Evolutionary conservation across 768 basidiomycete genomes (phyloP).

Genomic region (Trametes coccinea): DNA sequence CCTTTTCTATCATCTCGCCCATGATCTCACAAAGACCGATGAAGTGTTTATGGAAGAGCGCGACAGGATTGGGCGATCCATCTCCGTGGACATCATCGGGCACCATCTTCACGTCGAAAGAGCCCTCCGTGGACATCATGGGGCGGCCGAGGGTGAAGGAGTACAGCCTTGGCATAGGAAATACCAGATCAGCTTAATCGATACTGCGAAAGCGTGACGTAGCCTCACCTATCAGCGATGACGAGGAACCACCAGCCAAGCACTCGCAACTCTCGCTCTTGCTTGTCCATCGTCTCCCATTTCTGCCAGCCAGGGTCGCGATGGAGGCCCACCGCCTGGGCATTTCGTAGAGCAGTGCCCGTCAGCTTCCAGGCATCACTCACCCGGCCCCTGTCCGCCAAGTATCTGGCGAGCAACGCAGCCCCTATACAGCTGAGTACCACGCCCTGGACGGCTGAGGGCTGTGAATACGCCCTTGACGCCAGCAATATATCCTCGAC

Average conservation of each 20-base stretch:
- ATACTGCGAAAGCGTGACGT: neutral
- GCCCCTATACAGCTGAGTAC: constrained; percentile 49
- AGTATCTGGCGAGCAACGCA: constrained; percentile 45
- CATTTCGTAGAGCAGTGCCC: constrained; percentile 26
- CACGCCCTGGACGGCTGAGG: constrained; percentile 37
- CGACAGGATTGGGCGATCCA: constrained; percentile 36
- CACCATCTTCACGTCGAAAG: constrained; percentile 39
- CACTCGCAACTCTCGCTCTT: constrained; percentile 27
- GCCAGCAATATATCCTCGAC: constrained; percentile 42
- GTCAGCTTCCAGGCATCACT: constrained; percentile 40
- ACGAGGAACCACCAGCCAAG: constrained; percentile 31
- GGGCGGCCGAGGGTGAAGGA: constrained; percentile 49
- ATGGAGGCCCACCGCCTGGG: constrained; percentile 32
- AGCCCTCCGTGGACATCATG: constrained; percentile 39
- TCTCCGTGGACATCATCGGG: constrained; percentile 23
- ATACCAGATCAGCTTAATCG: constrained; percentile 1
- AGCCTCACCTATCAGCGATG: constrained; percentile 25
- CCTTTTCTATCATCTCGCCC: constrained; percentile 45
- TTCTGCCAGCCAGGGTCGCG: constrained; percentile 31
- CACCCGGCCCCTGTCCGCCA: constrained; percentile 47
- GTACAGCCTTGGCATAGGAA: constrained; percentile 34
- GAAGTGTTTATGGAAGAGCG: constrained; percentile 39
- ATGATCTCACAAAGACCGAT: constrained; percentile 42
- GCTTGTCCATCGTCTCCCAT: constrained; percentile 30
- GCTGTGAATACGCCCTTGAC: constrained; percentile 23